Evolutionary conservation across 2,329 filamentous ascomycete species (phyloP), one percentile per base, ranked within the genome.

Genomic region (Phyllosticta ampelicida): DNA sequence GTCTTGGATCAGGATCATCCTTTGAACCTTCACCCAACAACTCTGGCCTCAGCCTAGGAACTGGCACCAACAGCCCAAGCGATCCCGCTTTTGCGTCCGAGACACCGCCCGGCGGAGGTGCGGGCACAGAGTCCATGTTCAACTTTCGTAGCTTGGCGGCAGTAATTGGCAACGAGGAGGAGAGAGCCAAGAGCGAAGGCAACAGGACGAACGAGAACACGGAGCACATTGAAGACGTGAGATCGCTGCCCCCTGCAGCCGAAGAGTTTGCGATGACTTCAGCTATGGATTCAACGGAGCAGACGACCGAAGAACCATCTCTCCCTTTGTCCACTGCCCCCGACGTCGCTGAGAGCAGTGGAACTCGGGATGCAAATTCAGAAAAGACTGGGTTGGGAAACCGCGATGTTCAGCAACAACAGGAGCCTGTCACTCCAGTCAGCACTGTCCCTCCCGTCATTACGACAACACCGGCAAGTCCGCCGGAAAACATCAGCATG

Each of bases 61-160:
- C 19, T 18, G 51, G 26, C 18, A 52, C 61, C 19, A 76, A 79
- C 0, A 76, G 74, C 36, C 75, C 75, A 0, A 82, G 80, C 63
- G 78, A 77, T 5, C 66, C 78, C 5, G 80, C 80, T 50, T 69
- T 82, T 2, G 75, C 49, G 19, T 21, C 26, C 57, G 9, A 74
- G 70, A 71, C 75, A 6, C 79, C 80, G 21, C 75, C 78, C 4
- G 77, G 78, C 13, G 73, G 74, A 63, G 74, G 73, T 5, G 79
- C 76, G 4, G 78, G 79, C 51, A 75, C 79, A 0, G 91, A 96
- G 68, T 83, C 90, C 2, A 84, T 96, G 81, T 94, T 95, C 73
- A 96, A 96, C 70, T 96, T 96, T 68, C 80, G 85, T 58, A 96
- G 90, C 64, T 75, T 97, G 20, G 88, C 89, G 1, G 88, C 89